Conservation (phyloP, 345 rosid genomes). For the Salix exigua region DNA sequence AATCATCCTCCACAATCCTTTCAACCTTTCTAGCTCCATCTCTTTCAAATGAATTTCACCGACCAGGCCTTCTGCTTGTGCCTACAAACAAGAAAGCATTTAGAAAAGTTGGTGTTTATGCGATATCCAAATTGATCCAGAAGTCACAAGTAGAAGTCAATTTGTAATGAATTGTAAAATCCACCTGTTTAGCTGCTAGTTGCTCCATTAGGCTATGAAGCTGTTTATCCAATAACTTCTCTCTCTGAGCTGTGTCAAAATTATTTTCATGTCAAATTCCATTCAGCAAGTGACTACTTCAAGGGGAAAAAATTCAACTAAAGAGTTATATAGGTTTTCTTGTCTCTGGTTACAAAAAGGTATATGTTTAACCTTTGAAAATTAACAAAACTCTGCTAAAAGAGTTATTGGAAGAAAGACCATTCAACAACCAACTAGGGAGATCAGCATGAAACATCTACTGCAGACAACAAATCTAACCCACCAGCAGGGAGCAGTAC, state of each 20-base stretch:
- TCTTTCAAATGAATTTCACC: conserved; percentile 66
- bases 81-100: conserved; percentile 34
- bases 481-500: background rate
- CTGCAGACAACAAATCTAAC: background rate
- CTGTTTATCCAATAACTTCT: conserved; percentile 84
- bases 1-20: conserved; percentile 52
- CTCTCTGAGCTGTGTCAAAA: conserved; percentile 66
- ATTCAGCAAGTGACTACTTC: background rate
- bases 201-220: conserved; percentile 89
- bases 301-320: background rate
- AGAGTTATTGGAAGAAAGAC: background rate
- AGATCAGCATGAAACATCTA: background rate
- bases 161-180: conserved; percentile 5
- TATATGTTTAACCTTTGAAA: background rate
- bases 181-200: conserved; percentile 82
- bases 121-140: background rate
- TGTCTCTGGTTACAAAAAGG: background rate
- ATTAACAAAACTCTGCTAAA: background rate
- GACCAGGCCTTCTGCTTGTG: conserved; percentile 84
- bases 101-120: background rate
- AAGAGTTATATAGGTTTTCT: background rate
- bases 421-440: background rate
- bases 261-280: conserved; percentile 8
- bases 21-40: conserved; percentile 72
- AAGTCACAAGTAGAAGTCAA: background rate